Evolutionary conservation across 2,329 filamentous ascomycete species (phyloP), one percentile per base, ranked within the genome.

Genomic region (Pseudogymnoascus sp.): DNA sequence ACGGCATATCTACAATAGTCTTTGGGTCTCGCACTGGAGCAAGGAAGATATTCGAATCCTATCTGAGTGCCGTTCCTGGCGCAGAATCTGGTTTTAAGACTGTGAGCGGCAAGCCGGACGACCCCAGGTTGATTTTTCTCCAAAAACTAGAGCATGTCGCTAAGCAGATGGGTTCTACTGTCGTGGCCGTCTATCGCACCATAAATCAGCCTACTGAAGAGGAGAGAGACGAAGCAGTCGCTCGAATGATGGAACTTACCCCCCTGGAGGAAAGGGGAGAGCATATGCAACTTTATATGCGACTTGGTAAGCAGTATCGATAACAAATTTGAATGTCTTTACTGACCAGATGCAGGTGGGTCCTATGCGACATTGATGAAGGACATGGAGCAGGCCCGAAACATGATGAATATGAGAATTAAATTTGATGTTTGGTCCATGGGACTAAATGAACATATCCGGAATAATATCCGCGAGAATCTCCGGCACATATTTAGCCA

Each of bases 381-480:
- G 25, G 73, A 75, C 63, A 12, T 70, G 21, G 63, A 70, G 1
- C 70, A 73, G 56, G 64, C 67, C 3, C 2, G 42, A 10, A 63
- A 61, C 21, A 74, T 75, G 73, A 63, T 67, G 62, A 69, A 62
- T 11, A 65, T 70, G 50, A 68, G 73, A 60, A 67, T 74, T 62
- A 72, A 74, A 62, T 69, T 74, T 34, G 73, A 75, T 53, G 62
- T 67, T 38, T 72, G 69, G 68, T 72, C 72, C 1, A 46, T 64
- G 7, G 73, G 73, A 3, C 36, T 72, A 5, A 70, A 72, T 34
- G 72, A 74, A 60, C 21, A 4, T 18, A 67, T 72, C 28, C 68
- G 73, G 31, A 61, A 66, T 18, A 64, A 69, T 8, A 72, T 69
- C 46, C 69, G 73, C 11, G 61, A 68, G 21, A 63, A 69, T 8